These are phyloP conservation scores for Xerocomellus intermedius DNA, from an alignment of 768 basidiomycete species.

Conservation along the genomic window DNA sequence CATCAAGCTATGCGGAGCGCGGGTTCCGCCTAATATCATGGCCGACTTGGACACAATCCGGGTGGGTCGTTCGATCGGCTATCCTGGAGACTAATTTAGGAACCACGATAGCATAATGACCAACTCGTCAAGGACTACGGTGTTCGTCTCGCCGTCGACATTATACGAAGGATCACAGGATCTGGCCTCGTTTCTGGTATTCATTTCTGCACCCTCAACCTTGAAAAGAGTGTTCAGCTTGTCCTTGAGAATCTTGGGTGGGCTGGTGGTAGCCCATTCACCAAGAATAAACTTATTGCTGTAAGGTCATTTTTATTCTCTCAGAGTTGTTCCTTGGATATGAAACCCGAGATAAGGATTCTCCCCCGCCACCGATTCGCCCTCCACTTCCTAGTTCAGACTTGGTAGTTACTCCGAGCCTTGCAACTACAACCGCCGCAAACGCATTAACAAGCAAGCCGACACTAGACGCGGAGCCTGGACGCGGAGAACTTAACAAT, in stretches of 20 bases:
- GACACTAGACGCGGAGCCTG: conserved; percentile 52
- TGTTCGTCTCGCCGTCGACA: conserved; percentile 78
- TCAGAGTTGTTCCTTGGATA: not conserved
- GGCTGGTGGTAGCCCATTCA: conserved; percentile 46
- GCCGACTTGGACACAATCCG: conserved; percentile 70
- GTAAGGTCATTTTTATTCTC: conserved; percentile 37
- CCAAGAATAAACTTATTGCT: conserved; percentile 65
- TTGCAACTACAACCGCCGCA: conserved; percentile 62
- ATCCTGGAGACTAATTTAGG: not conserved
- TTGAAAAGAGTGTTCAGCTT: conserved; percentile 91
- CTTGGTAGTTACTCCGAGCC: conserved; percentile 60
- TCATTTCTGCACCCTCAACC: conserved; percentile 95
- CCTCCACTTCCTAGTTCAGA: conserved; percentile 30
- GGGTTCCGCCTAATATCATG: conserved; percentile 67
- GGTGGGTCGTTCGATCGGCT: conserved; percentile 41
- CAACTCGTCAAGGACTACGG: conserved; percentile 93
- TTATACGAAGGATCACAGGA: conserved; percentile 60
- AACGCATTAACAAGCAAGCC: conserved; percentile 51
- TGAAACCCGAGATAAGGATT: conserved; percentile 36
- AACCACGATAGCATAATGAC: conserved; percentile 74
- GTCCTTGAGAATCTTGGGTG: conserved; percentile 81
- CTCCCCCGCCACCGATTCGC: conserved; percentile 32
- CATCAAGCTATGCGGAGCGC: conserved; percentile 82
- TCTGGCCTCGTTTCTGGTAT: conserved; percentile 68
- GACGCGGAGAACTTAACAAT: conserved; percentile 72